Base-by-base conservation (phyloP, 768 basidiomycete genomes). In the Mycena leptocephala region DNA sequence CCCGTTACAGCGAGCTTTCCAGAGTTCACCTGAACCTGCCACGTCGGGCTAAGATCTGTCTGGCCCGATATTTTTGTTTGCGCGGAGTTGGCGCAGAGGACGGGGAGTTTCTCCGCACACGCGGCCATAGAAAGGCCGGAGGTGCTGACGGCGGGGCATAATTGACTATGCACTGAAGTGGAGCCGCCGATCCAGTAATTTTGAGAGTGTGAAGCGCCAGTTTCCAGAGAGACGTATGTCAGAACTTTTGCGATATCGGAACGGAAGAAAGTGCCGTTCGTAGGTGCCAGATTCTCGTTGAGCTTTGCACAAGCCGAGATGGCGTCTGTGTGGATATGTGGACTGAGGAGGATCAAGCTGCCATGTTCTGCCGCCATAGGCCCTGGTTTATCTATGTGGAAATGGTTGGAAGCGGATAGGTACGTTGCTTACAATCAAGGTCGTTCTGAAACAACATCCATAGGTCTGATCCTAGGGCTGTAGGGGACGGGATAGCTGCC, bases 391-490 rank as follows among this genome's bases (percentile, higher is more conserved):
- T 20, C 18, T 51, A n/a, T 37, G 37, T 62, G 2, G 41, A 62
- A 18, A 24, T 48, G 22, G 1, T 28, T 1, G 48, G 22, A 7
- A 2, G 16, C n/a, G 33, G 26, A 14, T 10, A 2, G 30, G 14
- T 16, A 24, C 9, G 39, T 33, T 10, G 30, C 73, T 43, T 59
- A 62, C 77, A 78, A 18, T 78, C 68, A 32, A 78, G 77, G 24
- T 78, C 77, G 56, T 78, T 78, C 22, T 75, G 73, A 48, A 78
- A 68, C 6, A 78, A 28, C 32, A 78, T 0, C 77, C 77, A 78
- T 32, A 78, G 22, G 37, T 78, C 77, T 11, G 77, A 78, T n/a
- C 70, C 70, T 2, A 78, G 55, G 5, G 28, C 55, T 1, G 77
- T 22, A 11, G 66, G 22, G 35, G 74, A 62, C 13, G 65, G 74